Evolutionary conservation across 2,329 filamentous ascomycete genomes (phyloP), one percentile per base, ranked within the genome.

Genomic region (Alternaria gansuensis): DNA sequence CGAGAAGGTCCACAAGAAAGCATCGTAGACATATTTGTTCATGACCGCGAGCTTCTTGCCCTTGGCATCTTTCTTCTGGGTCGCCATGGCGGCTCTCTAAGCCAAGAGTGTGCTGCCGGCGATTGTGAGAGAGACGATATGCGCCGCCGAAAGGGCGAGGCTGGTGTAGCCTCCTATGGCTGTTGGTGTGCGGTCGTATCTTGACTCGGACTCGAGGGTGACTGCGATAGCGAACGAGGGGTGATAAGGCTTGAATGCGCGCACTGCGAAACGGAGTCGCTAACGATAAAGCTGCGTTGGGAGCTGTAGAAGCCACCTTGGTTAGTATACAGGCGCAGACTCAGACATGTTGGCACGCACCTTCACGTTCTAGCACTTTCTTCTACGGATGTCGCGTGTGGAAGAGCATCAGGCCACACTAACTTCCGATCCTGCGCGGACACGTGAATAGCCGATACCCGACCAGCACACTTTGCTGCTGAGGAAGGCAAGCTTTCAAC

Each of bases 21-120:
- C 83, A 80, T 93, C 90, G 77, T 93, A 93, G 65, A 89, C 88
- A 83, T 86, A 90, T 67, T 86, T 84, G 70, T 87, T 88, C 88
- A 91, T 90, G 51, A 87, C 58, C 26, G 72, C 75, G 53, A 75
- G 70, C 64, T 74, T 75, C 60, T 75, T 75, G 69, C 69, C 69
- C 63, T 69, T 60, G 4, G 64, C 65, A n/a, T 65, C 61, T 46
- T 39, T 58, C 48, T 64, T 57, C 24, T 62, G 50, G 13, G 41
- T 53, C 51, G 46, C 57, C 60, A 66, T 69, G 52, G 5, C 58
- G 51, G 58, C 43, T 51, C n/a, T 26, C 51, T 53, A 61, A 29
- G 34, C 55, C 40, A 48, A 37, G n/a, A 44, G 6, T 45, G 40
- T 36, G 50, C 44, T 24, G 28, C 31, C 54, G 11, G 24, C 8